phyloP scores from a whole-genome alignment of 148 eudicot genomes.

The Diospyros kaki region DNA sequence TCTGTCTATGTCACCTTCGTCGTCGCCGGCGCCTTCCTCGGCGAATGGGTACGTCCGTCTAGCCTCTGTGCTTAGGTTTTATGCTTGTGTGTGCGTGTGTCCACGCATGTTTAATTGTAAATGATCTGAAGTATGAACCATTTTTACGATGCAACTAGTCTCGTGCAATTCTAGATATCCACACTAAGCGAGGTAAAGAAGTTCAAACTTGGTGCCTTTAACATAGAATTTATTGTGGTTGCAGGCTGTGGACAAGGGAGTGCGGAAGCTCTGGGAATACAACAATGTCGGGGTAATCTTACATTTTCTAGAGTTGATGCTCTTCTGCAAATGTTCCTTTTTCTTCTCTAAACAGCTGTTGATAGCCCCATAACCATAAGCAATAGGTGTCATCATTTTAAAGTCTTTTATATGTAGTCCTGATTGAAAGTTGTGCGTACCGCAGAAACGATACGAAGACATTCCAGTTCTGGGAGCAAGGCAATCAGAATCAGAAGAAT shows the following conservation, averaged over 20 bases:
- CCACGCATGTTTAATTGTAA: too few relatives aligned
- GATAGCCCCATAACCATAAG: not conserved
- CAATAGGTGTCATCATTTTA: too few relatives aligned
- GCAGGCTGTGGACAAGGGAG: slow-evolving; percentile 79
- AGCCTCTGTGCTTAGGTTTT: not conserved
- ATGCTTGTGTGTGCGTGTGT: too few relatives aligned
- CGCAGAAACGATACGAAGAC: slow-evolving; percentile 46
- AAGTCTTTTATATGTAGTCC: too few relatives aligned
- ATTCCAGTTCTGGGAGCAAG: slow-evolving; percentile 43
- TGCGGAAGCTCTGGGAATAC: slow-evolving; percentile 65
- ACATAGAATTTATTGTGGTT: not conserved
- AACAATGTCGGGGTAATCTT: slow-evolving; percentile 73
- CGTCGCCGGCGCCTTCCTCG: slow-evolving; percentile 67
- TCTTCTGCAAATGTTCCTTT: not conserved
- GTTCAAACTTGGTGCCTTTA: too few relatives aligned
- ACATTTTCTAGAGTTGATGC: too few relatives aligned
- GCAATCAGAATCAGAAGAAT: slow-evolving; percentile 28
- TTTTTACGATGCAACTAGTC: too few relatives aligned
- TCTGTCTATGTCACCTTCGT: slow-evolving; percentile 64
- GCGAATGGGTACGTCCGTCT: slow-evolving; percentile 44
- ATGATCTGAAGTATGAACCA: too few relatives aligned
- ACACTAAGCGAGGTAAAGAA: too few relatives aligned
- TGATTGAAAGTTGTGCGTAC: not conserved
- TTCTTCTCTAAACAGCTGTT: not conserved
- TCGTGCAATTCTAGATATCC: too few relatives aligned